Base-by-base conservation (phyloP, 495 filamentous ascomycete species). In the Amorphotheca resinae region DNA sequence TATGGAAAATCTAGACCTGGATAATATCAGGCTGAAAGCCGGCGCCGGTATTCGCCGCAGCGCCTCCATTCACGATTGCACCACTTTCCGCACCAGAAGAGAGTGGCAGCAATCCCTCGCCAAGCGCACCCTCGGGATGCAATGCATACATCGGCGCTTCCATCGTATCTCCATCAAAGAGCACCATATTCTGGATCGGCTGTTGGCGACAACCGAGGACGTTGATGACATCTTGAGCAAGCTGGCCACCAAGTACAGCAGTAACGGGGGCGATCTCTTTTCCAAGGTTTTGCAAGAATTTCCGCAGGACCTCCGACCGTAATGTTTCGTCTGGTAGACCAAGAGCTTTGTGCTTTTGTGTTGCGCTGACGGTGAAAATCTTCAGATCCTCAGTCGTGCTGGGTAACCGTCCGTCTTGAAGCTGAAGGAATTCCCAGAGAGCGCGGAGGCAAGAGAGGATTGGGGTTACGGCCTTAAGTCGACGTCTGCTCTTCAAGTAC, bases 141-240 rank as follows among this genome's bases (percentile, higher is more conserved):
- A 98, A 61, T 0, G 85, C 69, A 53, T 91, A 91, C 42, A 93
- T 79, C 3, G 78, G 79, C 0, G 79, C 84, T 38, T 80, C 71
- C 56, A 76, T 80, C 41, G 68, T 74, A 51, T 85, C 83, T 1
- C 87, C 91, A 59, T 95, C 86, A 57, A 96, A 94, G 9, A 96
- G 64, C 25, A 93, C 69, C 55, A 95, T 75, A 57, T 98, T 98
- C 67, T 96, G 93, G 12, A 96, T 73, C 2, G 91, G 91, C 59
- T 96, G 91, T 63, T 95, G 86, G 32, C 83, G 72, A 49, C 78
- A 73, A 17, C 87, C 84, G 7, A 96, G 73, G 26, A 95, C 88
- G 48, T 95, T 96, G 61, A 98, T 96, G 15, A 93, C 86, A 57
- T 98, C 91, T 63, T 98, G 91, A 2, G 89, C 87, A 3, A 98